These are phyloP conservation scores for Clonostachys chloroleuca DNA, from an alignment of 2,329 filamentous ascomycete species.

Conservation along the genomic window DNA sequence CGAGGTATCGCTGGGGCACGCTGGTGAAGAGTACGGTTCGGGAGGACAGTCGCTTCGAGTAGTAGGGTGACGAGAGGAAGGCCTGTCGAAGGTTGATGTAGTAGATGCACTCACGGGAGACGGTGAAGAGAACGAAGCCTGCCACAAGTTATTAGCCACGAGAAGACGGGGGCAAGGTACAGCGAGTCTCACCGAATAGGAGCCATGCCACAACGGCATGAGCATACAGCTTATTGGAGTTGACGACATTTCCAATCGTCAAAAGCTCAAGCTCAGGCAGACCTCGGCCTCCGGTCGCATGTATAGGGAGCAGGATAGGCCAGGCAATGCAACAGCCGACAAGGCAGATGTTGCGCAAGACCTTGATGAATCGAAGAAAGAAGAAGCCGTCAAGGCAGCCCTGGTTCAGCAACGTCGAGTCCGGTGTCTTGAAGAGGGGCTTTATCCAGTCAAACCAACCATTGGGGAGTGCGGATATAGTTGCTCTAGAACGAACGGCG, in stretches of 20 bases:
- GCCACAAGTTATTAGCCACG: constrained; percentile 19
- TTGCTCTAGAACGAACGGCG: constrained; percentile 27
- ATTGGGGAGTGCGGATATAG: constrained; percentile 52
- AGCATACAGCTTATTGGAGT: constrained; percentile 66
- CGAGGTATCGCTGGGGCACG: constrained; percentile 74
- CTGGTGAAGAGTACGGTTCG: constrained; percentile 86
- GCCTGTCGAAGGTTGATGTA: constrained; percentile 92
- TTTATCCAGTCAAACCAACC: constrained; percentile 65
- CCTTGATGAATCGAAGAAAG: constrained; percentile 65
- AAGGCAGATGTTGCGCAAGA: constrained; percentile 79
- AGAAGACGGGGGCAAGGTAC: not conserved
- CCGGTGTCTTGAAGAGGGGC: constrained; percentile 62
- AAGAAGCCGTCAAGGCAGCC: constrained; percentile 91
- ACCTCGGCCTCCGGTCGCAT: constrained; percentile 71
- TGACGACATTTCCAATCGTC: constrained; percentile 70
- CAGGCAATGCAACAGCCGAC: constrained; percentile 81
- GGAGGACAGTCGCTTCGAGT: constrained; percentile 81
- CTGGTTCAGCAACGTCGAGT: constrained; percentile 81
- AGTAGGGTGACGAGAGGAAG: constrained; percentile 80
- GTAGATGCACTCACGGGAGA: constrained; percentile 84
- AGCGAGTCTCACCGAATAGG: constrained; percentile 47
- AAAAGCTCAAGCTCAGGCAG: constrained; percentile 69
- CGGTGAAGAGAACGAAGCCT: constrained; percentile 81
- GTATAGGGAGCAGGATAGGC: constrained; percentile 82
- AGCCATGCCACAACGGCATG: constrained; percentile 78